Evolutionary conservation across 2,329 filamentous ascomycete genomes (phyloP).

Genomic region (Ilyonectria sp.): DNA sequence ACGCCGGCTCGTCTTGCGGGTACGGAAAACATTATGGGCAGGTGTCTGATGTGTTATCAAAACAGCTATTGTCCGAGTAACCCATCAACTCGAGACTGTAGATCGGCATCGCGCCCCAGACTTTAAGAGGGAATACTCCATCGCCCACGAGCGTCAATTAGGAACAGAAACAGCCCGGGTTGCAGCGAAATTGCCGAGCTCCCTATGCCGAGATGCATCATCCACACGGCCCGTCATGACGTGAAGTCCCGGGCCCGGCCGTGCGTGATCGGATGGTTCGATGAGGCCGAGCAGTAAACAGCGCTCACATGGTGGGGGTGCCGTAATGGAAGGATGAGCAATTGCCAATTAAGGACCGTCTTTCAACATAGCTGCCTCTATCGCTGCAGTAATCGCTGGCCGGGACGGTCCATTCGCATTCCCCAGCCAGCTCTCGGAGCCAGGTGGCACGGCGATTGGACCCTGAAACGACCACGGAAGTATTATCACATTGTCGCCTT

Average conservation of each 20-base stretch:
- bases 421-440: slow-evolving; percentile 9
- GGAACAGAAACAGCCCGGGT: neutral
- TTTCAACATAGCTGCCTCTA: neutral
- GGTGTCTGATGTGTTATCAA: slow-evolving; percentile 16
- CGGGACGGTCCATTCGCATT: neutral
- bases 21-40: slow-evolving; percentile 22
- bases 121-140: slow-evolving; percentile 20
- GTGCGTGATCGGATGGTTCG: slow-evolving; percentile 25
- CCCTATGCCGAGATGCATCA: slow-evolving; percentile 27
- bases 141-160: slow-evolving; percentile 7
- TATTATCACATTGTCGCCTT: neutral
- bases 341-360: slow-evolving; percentile 1
- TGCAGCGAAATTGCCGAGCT: slow-evolving; percentile 22
- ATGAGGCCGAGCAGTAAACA: slow-evolving; percentile 14
- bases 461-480: neutral
- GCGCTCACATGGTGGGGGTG: slow-evolving; percentile 15
- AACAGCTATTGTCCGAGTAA: slow-evolving; percentile 23
- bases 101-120: slow-evolving; percentile 6
- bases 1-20: slow-evolving; percentile 20
- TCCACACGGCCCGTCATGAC: slow-evolving; percentile 22
- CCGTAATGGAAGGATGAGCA: slow-evolving; percentile 20
- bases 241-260: slow-evolving; percentile 24
- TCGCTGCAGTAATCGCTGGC: neutral
- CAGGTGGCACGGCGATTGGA: slow-evolving; percentile 10
- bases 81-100: slow-evolving; percentile 10